These are phyloP conservation scores for Lolium perenne DNA, from an alignment of 176 grass and related monocot species.

Conservation along the genomic window DNA sequence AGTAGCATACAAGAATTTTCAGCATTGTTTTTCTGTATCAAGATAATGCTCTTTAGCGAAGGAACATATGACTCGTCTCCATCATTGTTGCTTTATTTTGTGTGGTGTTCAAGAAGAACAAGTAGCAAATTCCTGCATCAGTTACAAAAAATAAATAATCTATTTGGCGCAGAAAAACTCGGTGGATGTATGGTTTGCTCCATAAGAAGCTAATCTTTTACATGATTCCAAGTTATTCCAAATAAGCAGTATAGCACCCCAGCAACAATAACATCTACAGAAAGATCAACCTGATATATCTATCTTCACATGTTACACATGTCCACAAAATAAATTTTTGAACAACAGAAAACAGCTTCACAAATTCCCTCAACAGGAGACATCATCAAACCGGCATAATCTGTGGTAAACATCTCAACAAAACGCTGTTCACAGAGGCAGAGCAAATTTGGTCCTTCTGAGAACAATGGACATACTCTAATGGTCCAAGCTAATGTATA, in stretches of 20 bases:
- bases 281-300: background rate
- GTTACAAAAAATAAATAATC: background rate
- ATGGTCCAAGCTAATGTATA: conserved; percentile 7
- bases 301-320: background rate
- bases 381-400: background rate
- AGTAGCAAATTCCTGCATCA: background rate
- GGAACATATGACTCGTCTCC: too few species aligned
- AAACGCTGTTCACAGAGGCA: background rate
- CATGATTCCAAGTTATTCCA: too few species aligned
- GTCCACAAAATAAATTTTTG: background rate
- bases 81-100: background rate
- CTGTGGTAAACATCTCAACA: background rate
- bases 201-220: background rate
- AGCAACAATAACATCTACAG: too few species aligned
- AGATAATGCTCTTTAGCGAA: too few species aligned
- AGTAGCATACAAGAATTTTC: too few species aligned
- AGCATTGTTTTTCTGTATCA: too few species aligned
- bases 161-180: background rate
- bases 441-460: background rate
- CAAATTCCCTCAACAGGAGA: background rate
- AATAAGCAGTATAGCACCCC: too few species aligned
- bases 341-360: background rate
- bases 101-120: background rate
- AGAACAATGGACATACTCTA: background rate
- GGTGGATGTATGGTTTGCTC: background rate